Percentiles rank a stretch among this genome's conserved stretches.
These are phyloP conservation scores for Stephanodiscus triporus DNA, from an alignment of 108 stramenopile species.

Conservation along the genomic window DNA sequence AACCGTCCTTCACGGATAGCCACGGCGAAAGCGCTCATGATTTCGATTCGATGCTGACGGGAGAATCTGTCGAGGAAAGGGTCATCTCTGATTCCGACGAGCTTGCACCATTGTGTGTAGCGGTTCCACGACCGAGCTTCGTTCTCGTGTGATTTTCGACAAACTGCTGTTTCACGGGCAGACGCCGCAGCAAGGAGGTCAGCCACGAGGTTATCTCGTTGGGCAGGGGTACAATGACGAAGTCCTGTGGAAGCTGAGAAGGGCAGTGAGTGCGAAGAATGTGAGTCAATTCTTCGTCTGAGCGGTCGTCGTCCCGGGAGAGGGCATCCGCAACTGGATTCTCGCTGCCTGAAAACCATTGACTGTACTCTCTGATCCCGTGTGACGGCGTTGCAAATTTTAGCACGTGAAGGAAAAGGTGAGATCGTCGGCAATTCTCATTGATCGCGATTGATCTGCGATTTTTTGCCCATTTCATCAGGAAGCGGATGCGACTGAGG, in stretches of 20 bases:
- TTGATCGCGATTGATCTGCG: neutral
- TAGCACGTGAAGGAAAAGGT: conserved; percentile 5
- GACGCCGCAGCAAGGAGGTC: conserved; percentile 25
- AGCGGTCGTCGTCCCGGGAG: conserved; percentile 7
- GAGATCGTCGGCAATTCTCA: neutral
- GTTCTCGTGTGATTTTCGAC: conserved; percentile 3
- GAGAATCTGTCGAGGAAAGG: neutral
- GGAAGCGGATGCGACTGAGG: conserved; percentile 7
- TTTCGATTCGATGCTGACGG: neutral
- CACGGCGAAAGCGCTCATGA: neutral
- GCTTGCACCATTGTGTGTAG: conserved; percentile 4
- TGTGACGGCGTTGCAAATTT: conserved; percentile 1
- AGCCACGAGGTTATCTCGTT: conserved; percentile 27
- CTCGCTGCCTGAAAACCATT: too few species aligned
- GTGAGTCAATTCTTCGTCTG: conserved; percentile 23
- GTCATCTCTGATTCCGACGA: conserved; percentile 10
- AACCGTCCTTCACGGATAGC: too few species aligned
- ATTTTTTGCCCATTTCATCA: conserved; percentile 10
- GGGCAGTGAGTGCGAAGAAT: conserved; percentile 10
- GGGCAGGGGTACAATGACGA: conserved; percentile 19
- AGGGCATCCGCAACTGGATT: conserved; percentile 33
- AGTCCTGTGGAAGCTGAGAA: conserved; percentile 21
- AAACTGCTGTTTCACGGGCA: conserved; percentile 30
- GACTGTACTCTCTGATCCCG: too few species aligned
- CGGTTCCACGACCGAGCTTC: conserved; percentile 18